Conservation (phyloP, 345 rosid species). For the Hypericum perforatum region DNA sequence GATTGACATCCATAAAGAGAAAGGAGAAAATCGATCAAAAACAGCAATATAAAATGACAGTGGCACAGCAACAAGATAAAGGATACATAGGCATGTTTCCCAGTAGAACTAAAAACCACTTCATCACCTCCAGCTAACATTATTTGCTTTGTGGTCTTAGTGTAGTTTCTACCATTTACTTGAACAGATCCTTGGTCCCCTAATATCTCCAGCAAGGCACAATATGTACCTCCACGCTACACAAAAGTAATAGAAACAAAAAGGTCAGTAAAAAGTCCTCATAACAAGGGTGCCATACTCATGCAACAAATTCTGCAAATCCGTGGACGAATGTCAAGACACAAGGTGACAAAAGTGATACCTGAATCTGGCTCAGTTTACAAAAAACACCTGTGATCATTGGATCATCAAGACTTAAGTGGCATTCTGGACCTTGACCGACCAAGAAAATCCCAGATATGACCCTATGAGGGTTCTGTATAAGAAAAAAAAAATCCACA, state of each 20-base stretch:
- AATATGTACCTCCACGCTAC: conserved; percentile 60
- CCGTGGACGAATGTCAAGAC: neutral
- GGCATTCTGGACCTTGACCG: conserved; percentile 64
- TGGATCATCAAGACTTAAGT: conserved; percentile 67
- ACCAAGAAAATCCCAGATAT: conserved; percentile 58
- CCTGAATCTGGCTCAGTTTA: conserved; percentile 69
- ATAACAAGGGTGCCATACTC: too few relatives aligned
- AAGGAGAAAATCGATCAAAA: neutral
- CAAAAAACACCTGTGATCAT: conserved; percentile 48
- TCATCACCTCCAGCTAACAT: conserved; percentile 83
- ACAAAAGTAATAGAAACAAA: neutral
- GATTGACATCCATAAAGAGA: too few relatives aligned
- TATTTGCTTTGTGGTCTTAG: conserved; percentile 31
- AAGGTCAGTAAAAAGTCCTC: too few relatives aligned
- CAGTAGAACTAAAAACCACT: conserved; percentile 56
- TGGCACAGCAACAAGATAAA: conserved; percentile 14
- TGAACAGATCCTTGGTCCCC: conserved; percentile 63
- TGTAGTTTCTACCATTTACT: conserved; percentile 61
- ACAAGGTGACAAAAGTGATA: conserved; percentile 15
- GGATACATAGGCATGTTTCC: conserved; percentile 97
- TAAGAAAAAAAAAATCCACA: conserved; percentile 1
- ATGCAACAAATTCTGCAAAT: neutral
- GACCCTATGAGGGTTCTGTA: conserved; percentile 67
- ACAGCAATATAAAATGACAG: neutral
- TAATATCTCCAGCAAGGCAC: conserved; percentile 50